Conservation (phyloP, 2,329 filamentous ascomycete genomes). For the Neocatenulostroma microsporum region DNA sequence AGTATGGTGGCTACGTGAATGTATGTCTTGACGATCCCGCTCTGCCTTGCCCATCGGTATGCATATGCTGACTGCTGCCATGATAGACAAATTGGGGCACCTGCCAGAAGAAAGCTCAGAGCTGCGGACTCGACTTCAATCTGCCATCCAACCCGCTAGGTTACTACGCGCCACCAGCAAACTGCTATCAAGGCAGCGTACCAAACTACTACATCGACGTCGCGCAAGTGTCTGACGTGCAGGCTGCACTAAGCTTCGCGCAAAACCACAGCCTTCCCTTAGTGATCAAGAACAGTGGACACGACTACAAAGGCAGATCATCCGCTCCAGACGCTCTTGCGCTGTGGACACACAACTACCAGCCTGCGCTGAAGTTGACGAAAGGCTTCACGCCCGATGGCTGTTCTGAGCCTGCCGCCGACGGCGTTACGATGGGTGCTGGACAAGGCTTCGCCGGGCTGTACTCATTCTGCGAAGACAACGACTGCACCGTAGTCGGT, state of each 20-base stretch:
- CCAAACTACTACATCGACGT: constrained; percentile 21
- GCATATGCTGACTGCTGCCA: no score
- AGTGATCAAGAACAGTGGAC: constrained; percentile 22
- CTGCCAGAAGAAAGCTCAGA: constrained; percentile 12
- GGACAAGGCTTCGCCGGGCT: constrained; percentile 16
- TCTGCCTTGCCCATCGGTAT: not conserved
- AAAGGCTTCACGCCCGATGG: constrained; percentile 15
- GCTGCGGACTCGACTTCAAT: constrained; percentile 13
- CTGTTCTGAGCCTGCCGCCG: constrained; percentile 11
- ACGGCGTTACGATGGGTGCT: constrained; percentile 16
- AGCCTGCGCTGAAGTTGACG: constrained; percentile 7
- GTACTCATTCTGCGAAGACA: constrained; percentile 14
- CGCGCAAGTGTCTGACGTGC: constrained; percentile 14
- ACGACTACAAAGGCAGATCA: constrained; percentile 21
- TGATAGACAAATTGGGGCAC: constrained; percentile 11
- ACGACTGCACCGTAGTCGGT: constrained; percentile 17
- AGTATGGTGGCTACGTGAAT: constrained; percentile 13
- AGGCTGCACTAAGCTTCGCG: constrained; percentile 18
- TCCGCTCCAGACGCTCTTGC: constrained; percentile 11
- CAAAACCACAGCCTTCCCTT: constrained; percentile 15
- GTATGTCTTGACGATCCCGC: constrained; percentile 2
- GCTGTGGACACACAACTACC: constrained; percentile 14
- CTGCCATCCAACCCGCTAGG: constrained; percentile 3
- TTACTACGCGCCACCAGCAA: constrained; percentile 1
- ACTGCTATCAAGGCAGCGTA: constrained; percentile 15